Evolutionary conservation across 164 flowering plant species (phyloP).

Genomic region (Sextonia rubra): DNA sequence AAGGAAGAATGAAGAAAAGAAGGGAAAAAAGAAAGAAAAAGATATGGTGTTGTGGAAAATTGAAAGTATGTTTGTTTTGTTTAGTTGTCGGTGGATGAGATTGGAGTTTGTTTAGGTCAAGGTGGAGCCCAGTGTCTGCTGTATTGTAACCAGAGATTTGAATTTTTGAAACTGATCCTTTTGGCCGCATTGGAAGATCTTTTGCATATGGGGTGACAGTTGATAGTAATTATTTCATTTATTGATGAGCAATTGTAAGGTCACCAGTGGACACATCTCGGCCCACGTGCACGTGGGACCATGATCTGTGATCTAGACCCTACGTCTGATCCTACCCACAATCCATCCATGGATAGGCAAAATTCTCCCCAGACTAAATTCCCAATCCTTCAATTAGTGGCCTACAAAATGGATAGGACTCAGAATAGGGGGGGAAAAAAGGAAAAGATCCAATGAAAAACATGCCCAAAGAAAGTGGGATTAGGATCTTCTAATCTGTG

Average conservation of each 20-base stretch:
- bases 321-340: neutral
- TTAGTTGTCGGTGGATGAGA: conserved; percentile 7
- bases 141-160: conserved; percentile 24
- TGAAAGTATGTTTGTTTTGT: neutral
- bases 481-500: no score
- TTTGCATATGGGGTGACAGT: conserved; percentile 23
- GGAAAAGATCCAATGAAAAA: no score
- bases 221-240: conserved; percentile 10
- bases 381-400: no score
- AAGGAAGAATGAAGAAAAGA: neutral
- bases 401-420: no score
- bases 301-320: neutral
- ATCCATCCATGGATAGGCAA: no score
- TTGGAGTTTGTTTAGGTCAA: conserved; percentile 13
- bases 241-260: conserved; percentile 16
- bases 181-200: conserved; percentile 22
- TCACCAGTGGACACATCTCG: conserved; percentile 10
- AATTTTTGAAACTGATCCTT: conserved; percentile 22
- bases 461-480: no score
- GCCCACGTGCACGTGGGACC: neutral
- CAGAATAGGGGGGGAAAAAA: no score
- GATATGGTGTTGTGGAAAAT: neutral
- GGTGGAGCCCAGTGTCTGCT: conserved; percentile 23
- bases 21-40: neutral
- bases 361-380: no score